Base-by-base conservation (phyloP, 495 filamentous ascomycete genomes). In the Astrocystis sublimbata region DNA sequence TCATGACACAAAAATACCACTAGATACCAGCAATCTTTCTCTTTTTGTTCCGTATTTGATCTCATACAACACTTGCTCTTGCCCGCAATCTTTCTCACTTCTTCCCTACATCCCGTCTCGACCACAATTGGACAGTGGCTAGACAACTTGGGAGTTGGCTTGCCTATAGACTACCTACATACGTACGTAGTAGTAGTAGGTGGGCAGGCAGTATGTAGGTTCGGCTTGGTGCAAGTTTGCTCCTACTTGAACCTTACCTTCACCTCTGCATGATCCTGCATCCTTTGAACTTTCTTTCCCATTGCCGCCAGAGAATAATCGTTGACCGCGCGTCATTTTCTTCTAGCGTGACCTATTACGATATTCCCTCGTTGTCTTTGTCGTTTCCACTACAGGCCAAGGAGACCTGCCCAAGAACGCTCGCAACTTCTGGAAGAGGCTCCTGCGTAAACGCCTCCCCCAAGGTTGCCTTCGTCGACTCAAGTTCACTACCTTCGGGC, bases 301-400 rank as follows among this genome's bases (percentile, higher is more conserved):
- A 8, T 21, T 31, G 30, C 15, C 10, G 31, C 28, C 2, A 33
- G n/a, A 41, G 35, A 3, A 50, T 30, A 50, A 3, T 17, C 9
- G 43, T 41, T 58, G 30, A 50, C 58, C 45, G 42, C 4, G 54
- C 43, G 33, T 66, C 41, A n/a, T n/a, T 60, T 41, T 70, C 12
- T 43, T 67, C 52, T 49, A 85, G 82, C 78, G 68, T 21, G 64
- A 71, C 38, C 63, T 85, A 17, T 59, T 79, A 45, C 73, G 81
- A 30, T 81, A 85, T 49, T 83, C 83, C 0, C 67, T 97, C 24
- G 82, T 88, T 5, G 81, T 98, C 49, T 87, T 98, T 64, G 87
- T 89, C 51, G 77, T 92, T 10, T 96, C 93, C 0, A 98, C 96
- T 0, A 97, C 94, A 2, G 94, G 94, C 6, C 96, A 99, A 75